These are phyloP conservation scores for Lathyrus oleraceus DNA, from an alignment of 306 rosid species.

Conservation along the genomic window DNA sequence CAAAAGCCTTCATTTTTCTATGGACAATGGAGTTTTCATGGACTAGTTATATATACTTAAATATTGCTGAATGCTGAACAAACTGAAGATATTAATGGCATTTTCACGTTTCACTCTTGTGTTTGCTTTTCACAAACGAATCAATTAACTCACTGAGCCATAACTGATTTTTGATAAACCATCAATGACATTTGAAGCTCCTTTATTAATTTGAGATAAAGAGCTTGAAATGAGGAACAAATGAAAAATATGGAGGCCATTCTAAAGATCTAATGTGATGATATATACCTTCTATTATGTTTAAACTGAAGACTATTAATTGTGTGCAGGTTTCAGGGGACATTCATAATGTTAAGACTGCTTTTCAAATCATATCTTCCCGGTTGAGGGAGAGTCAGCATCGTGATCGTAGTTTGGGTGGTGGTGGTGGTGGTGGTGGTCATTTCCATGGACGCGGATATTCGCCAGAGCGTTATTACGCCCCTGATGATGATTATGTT, in stretches of 20 bases:
- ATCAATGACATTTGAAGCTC: slow-evolving; percentile 35
- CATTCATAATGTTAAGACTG: slow-evolving; percentile 67
- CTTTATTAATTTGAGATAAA: slow-evolving; percentile 9
- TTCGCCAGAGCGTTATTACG: slow-evolving; percentile 80
- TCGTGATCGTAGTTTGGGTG: slow-evolving; percentile 60
- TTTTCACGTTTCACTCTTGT: slow-evolving; percentile 15
- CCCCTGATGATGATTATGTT: slow-evolving; percentile 78
- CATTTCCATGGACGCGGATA: slow-evolving; percentile 77
- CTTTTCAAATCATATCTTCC: slow-evolving; percentile 66
- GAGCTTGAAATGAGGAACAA: slow-evolving; percentile 27
- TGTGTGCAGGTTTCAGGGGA: slow-evolving; percentile 87
- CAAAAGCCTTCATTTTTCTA: slow-evolving; percentile 31
- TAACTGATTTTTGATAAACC: slow-evolving; percentile 32
- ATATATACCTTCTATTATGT: slow-evolving; percentile 8
- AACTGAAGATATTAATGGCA: slow-evolving; percentile 34
- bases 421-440: slow-evolving; percentile 59
- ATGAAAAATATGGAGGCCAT: slow-evolving; percentile 18
- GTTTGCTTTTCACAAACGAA: slow-evolving; percentile 9
- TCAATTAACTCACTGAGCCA: neutral
- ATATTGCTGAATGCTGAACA: slow-evolving; percentile 3
- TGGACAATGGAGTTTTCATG: slow-evolving; percentile 22
- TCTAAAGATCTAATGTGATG: slow-evolving; percentile 25
- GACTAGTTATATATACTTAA: slow-evolving; percentile 15
- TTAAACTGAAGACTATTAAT: slow-evolving; percentile 23
- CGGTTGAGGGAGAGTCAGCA: slow-evolving; percentile 99